Base-by-base conservation (phyloP, 2,329 filamentous ascomycete genomes). In the Coniochaeta pulveracea region DNA sequence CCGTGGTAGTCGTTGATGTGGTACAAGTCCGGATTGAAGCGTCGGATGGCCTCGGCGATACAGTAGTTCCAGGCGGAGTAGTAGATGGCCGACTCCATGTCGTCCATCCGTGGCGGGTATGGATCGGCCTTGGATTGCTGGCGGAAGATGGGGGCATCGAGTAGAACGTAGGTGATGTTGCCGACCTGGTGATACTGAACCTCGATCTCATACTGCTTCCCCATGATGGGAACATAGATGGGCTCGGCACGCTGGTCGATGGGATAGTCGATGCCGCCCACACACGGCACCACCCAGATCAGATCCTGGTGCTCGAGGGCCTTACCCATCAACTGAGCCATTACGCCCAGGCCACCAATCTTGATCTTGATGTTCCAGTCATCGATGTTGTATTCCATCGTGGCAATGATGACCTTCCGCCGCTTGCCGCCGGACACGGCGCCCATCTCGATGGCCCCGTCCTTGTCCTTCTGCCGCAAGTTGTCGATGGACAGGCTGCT, bases 41-140 rank as follows among this genome's bases (percentile, higher is more conserved):
- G 67, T 36, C 66, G 64, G 42, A 79, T 68, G 2, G 73, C 57
- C 42, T 76, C 64, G 6, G 76, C 73, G 43, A 81, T 79, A 48
- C 76, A 81, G 49, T 74, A 71, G 41, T 81, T 81, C 76, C 76
- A 81, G 3, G 73, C 74, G 3, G 72, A 78, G 48, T 80, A 80
- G 52, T 79, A 77, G 29, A 81, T 71, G 10, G 76, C 76, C 40
- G 67, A 74, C 40, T 77, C 72, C 34, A 80, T 60, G 47, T 81
- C 76, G 47, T 81, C 76, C 76, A 81, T 81, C 19, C 76, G 67
- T 23, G 73, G 60, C 11, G 76, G 76, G 44, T 80, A 80, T 0
- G 76, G 76, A 40, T 80, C 71, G 14, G 66, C 57, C 43, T 69
- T 69, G 3, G 69, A 69, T 47, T 80, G 28, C 38, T 72, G 64